Evolutionary conservation across 495 filamentous ascomycete species (phyloP).

Genomic region (Jackrogersella multiformis): DNA sequence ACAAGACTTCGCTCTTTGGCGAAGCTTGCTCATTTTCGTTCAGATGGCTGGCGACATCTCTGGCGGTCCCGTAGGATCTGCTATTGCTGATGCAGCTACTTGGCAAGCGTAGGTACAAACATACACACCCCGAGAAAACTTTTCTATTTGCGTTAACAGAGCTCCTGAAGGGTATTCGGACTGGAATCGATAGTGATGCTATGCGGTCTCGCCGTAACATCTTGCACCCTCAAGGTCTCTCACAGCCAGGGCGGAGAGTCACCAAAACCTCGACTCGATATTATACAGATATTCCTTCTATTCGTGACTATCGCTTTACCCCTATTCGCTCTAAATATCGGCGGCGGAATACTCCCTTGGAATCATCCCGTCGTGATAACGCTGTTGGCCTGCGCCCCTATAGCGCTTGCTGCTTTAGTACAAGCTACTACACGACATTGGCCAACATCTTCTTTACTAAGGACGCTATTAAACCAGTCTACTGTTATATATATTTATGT

Average conservation of each 20-base stretch:
- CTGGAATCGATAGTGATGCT: conserved; percentile 6
- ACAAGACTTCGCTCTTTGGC: conserved; percentile 1
- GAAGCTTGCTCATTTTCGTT: conserved; percentile 5
- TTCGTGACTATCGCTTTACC: conserved; percentile 1
- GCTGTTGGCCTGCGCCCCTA: not conserved
- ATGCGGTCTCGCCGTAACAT: not conserved
- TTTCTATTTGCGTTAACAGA: not conserved
- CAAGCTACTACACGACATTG: not conserved
- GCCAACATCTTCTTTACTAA: not conserved
- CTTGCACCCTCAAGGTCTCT: not conserved
- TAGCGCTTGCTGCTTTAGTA: not conserved
- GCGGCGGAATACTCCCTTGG: not conserved
- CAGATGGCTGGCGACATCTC: conserved; percentile 10
- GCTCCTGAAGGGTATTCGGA: conserved; percentile 5
- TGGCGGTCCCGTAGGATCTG: not conserved
- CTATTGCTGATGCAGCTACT: conserved; percentile 9
- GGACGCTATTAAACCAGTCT: not conserved
- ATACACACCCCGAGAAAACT: not conserved
- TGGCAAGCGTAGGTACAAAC: conserved; percentile 2
- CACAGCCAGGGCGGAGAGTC: not conserved
- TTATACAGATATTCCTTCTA: not conserved
- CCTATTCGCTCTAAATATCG: conserved; percentile 6
- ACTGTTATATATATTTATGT: not conserved
- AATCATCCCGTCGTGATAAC: conserved; percentile 1
- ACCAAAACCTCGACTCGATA: not conserved